These are phyloP conservation scores for Dovyalis caffra DNA, from an alignment of 345 rosid species.

Conservation along the genomic window DNA sequence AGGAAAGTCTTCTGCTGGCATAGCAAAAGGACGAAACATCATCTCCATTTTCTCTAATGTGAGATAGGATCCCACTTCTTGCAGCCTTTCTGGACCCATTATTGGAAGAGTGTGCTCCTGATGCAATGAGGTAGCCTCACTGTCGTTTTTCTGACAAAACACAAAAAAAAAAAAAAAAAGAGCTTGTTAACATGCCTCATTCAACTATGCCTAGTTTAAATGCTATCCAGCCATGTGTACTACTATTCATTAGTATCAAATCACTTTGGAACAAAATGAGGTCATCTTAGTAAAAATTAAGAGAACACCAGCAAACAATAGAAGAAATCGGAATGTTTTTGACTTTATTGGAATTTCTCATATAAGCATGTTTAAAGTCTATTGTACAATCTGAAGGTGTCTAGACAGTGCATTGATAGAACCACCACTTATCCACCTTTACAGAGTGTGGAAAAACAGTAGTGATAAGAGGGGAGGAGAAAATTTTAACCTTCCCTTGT, in stretches of 20 bases:
- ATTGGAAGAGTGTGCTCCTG: conserved; percentile 96
- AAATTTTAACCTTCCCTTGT: not conserved
- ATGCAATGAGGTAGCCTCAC: conserved; percentile 63
- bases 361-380: not conserved
- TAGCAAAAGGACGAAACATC: conserved; percentile 90
- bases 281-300: not conserved
- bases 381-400: not conserved
- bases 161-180: not conserved
- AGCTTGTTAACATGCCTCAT: not conserved
- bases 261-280: not conserved
- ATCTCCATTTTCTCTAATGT: conserved; percentile 90
- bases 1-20: conserved; percentile 99
- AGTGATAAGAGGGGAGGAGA: not conserved
- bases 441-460: not conserved
- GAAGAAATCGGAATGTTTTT: not conserved
- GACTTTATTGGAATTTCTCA: not conserved
- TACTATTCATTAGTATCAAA: not conserved
- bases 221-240: not conserved
- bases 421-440: not conserved
- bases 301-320: not conserved
- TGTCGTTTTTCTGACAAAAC: conserved; percentile 61
- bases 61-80: conserved; percentile 78
- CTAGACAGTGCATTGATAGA: not conserved
- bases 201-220: not conserved
- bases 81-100: conserved; percentile 98